Base-by-base conservation (phyloP, 2,329 filamentous ascomycete species). In the Apiospora sp. region DNA sequence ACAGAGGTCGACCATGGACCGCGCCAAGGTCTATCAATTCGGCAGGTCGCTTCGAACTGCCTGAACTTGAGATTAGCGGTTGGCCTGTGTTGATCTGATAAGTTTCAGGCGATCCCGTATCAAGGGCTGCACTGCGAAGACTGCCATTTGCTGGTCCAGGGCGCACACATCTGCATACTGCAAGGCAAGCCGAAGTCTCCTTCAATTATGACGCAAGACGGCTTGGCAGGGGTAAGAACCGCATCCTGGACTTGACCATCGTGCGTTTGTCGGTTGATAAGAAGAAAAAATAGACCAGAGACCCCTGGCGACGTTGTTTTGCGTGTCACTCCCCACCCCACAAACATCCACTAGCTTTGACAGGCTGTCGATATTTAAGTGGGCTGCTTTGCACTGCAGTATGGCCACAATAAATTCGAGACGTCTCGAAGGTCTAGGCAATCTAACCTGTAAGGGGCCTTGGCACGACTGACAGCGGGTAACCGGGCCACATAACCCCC, bases 401-500 rank as follows among this genome's bases (percentile, higher is more conserved):
- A 27, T n/a, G 44, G 48, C 34, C 5, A n/a, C 30, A 24, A 58
- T 70, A 22, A 70, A 58, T 43, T 12, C 68, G 68, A 70, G 68
- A 70, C 68, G 68, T 70, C 68, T 70, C 68, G 34, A 70, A 70
- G 34, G 48, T 24, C 68, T 70, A 12, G 68, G 68, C 68, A 70
- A 34, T 64, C 58, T 64, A 64, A 64, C 58, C 58, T 3, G 19
- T n/a, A 64, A 41, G n/a, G 34, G 58, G 19, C 4, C 22, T 64
- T 24, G 19, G 58, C 58, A 22, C 34, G 22, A 64, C 30, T 41
- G 58, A 41, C 58, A 64, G 58, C 58, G 58, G 34, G 34, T 41
- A 41, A 22, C 3, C 16, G 22, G 4, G 19, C 34, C 34, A 64
- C 19, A 30, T 7, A 69, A 69, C 0, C 10, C 43, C 1, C 27